Evolutionary conservation across 495 filamentous ascomycete genomes (phyloP).

Genomic region (Aspergillus affinis): DNA sequence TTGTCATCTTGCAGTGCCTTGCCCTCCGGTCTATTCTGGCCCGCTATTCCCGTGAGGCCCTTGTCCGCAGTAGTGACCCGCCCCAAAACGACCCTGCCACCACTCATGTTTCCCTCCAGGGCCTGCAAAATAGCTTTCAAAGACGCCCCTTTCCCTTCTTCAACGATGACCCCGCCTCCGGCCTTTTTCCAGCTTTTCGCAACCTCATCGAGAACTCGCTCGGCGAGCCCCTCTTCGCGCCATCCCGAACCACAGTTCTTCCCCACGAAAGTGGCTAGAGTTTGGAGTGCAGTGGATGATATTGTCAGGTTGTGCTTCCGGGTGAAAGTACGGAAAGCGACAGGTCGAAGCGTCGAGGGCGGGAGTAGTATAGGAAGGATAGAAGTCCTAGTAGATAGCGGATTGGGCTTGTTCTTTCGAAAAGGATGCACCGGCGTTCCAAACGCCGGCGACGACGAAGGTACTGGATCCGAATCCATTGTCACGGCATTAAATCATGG

Average conservation of each 20-base stretch:
- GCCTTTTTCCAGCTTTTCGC: conserved; percentile 86
- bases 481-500: no score
- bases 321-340: conserved; percentile 94
- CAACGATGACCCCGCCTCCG: conserved; percentile 81
- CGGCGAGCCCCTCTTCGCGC: conserved; percentile 91
- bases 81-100: conserved; percentile 60
- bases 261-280: conserved; percentile 84
- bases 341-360: conserved; percentile 78
- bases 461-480: conserved; percentile 55
- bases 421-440: conserved; percentile 78
- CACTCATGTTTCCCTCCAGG: conserved; percentile 79
- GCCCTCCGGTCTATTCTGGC: conserved; percentile 3
- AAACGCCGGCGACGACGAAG: conserved; percentile 88
- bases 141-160: conserved; percentile 69
- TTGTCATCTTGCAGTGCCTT: conserved; percentile 45
- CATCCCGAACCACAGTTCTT: conserved; percentile 93
- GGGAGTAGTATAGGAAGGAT: conserved; percentile 87
- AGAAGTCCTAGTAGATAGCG: conserved; percentile 61
- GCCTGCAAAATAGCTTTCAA: conserved; percentile 78
- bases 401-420: conserved; percentile 38
- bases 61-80: conserved; percentile 25
- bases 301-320: conserved; percentile 97
- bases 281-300: conserved; percentile 80
- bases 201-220: conserved; percentile 87
- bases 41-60: conserved; percentile 17